Conservation (phyloP, 805 yeast genomes). For the Starmerella bombi region DNA sequence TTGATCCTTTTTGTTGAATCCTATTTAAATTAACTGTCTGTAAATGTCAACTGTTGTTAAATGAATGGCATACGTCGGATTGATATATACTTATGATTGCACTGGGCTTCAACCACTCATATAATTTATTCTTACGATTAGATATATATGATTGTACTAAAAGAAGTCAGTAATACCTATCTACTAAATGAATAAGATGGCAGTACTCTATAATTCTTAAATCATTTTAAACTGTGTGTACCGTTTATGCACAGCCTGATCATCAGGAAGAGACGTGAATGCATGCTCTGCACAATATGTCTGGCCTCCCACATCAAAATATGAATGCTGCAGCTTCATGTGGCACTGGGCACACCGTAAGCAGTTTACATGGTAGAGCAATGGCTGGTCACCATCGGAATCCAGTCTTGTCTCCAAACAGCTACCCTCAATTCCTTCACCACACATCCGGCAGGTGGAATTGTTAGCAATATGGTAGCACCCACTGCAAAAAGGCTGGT, state of each 20-base stretch:
- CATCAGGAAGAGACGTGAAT: conserved; percentile 16
- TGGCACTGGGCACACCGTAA: conserved; percentile 53
- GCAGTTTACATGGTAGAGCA: conserved; percentile 66
- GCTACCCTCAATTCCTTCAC: conserved; percentile 72
- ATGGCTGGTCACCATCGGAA: conserved; percentile 35
- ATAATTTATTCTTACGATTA: too few species aligned
- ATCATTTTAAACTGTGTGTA: conserved; percentile 25
- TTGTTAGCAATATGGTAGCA: conserved; percentile 68
- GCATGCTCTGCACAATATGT: conserved; percentile 30
- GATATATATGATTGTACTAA: too few species aligned
- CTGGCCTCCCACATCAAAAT: conserved; percentile 26
- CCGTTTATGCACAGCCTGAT: conserved; percentile 21
- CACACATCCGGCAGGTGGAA: conserved; percentile 61
- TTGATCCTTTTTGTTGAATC: too few species aligned
- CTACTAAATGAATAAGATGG: too few species aligned
- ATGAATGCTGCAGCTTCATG: conserved; percentile 23
- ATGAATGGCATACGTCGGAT: too few species aligned
- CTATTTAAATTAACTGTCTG: too few species aligned
- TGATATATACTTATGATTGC: too few species aligned
- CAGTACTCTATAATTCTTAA: too few species aligned
- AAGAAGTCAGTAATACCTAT: too few species aligned
- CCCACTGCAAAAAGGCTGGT: conserved; percentile 65
- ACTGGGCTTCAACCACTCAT: too few species aligned
- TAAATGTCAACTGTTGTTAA: too few species aligned
- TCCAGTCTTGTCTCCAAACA: conserved; percentile 50